Evolutionary conservation across 129 eudicot species (phyloP).

Genomic region (Chrysanthemum lavandulifolium): DNA sequence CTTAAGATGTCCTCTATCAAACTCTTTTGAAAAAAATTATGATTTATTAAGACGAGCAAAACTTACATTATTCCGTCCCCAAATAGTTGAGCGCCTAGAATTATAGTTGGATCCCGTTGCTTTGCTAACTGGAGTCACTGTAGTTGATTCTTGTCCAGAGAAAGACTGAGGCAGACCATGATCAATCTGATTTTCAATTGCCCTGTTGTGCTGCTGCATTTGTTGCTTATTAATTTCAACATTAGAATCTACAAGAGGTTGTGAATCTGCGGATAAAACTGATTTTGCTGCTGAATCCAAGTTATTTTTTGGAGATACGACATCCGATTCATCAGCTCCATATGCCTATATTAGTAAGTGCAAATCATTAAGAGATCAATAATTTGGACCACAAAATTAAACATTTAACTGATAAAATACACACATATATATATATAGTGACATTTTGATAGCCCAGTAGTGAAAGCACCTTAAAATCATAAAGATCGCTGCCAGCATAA

Average conservation of each 20-base stretch:
- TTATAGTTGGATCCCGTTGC: constrained; percentile 43
- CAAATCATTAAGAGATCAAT: constrained; percentile 19
- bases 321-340: constrained; percentile 74
- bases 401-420: neutral
- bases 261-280: constrained; percentile 40
- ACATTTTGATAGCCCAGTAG: neutral
- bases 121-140: constrained; percentile 50
- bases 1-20: constrained; percentile 1
- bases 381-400: neutral
- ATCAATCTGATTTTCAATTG: constrained; percentile 48
- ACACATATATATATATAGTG: neutral
- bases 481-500: constrained; percentile 85
- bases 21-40: neutral
- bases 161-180: constrained; percentile 53
- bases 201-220: constrained; percentile 28
- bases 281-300: constrained; percentile 37
- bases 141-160: constrained; percentile 51
- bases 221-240: constrained; percentile 44
- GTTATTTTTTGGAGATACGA: constrained; percentile 50
- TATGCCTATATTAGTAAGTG: constrained; percentile 43
- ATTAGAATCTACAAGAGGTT: constrained; percentile 34
- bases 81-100: constrained; percentile 65
- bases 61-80: constrained; percentile 80
- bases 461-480: constrained; percentile 78
- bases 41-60: neutral